Percentiles rank a stretch among this genome's conserved stretches.
phyloP scores from a whole-genome alignment of 2,329 filamentous ascomycete genomes.

The Dactylella cylindrospora region DNA sequence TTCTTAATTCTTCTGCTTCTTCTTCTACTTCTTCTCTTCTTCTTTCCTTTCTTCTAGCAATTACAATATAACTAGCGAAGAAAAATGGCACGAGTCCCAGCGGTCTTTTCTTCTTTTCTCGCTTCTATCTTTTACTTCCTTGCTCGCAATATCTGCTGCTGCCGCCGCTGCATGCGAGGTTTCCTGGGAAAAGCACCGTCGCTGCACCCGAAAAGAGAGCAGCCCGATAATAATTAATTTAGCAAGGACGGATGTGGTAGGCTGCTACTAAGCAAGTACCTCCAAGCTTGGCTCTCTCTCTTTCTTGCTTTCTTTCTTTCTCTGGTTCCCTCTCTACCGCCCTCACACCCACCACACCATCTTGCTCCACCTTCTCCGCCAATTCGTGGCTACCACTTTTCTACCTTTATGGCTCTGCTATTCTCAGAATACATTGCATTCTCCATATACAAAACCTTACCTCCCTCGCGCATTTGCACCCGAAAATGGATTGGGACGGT shows the following conservation, averaged over 20 bases:
- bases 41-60: too few relatives aligned
- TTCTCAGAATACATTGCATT: background rate
- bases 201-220: conserved; percentile 12
- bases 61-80: too few relatives aligned
- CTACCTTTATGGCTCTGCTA: background rate
- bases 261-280: too few relatives aligned
- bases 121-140: background rate
- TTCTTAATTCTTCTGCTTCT: background rate
- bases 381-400: too few relatives aligned
- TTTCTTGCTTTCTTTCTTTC: background rate
- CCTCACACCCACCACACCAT: background rate
- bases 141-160: conserved; percentile 3
- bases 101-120: too few relatives aligned
- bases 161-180: conserved; percentile 27
- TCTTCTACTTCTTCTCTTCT: background rate
- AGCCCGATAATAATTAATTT: too few relatives aligned
- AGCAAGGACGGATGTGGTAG: conserved; percentile 12
- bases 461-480: conserved; percentile 41
- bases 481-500: conserved; percentile 39
- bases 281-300: conserved; percentile 3
- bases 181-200: conserved; percentile 29
- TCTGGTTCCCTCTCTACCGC: background rate
- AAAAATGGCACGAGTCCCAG: too few relatives aligned
- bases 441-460: conserved; percentile 25
- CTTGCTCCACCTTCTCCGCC: background rate